These are phyloP conservation scores for Phaffomyces thermotolerans DNA, from an alignment of 805 yeast species.

Conservation along the genomic window DNA sequence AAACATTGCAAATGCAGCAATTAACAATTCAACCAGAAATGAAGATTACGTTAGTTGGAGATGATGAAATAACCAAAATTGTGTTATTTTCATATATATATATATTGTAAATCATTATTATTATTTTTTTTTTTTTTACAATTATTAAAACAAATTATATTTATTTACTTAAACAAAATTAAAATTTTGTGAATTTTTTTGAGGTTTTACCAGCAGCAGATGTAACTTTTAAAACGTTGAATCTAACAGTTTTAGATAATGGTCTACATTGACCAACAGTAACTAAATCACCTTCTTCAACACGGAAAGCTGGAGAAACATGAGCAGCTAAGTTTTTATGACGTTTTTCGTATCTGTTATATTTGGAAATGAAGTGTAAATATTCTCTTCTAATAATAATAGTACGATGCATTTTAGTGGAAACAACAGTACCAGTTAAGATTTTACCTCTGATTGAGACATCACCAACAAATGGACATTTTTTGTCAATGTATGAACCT, in stretches of 20 bases:
- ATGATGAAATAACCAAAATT: not conserved
- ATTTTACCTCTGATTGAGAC: constrained; percentile 99
- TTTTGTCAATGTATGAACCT: constrained; percentile 99
- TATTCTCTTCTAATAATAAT: constrained; percentile 99
- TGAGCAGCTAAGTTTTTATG: constrained; percentile 99
- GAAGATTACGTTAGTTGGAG: constrained; percentile 8
- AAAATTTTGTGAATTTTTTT: constrained; percentile 97
- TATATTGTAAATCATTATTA: too few relatives aligned
- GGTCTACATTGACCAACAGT: constrained; percentile 99
- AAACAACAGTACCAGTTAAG: constrained; percentile 98
- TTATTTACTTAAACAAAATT: constrained; percentile 28
- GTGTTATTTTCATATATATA: not conserved
- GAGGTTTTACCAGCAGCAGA: constrained; percentile 77
- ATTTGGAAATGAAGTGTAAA: constrained; percentile 99
- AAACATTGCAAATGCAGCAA: constrained; percentile 15
- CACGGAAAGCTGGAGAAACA: constrained; percentile 99
- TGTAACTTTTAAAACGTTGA: constrained; percentile 96
- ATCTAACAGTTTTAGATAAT: constrained; percentile 98
- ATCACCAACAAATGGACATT: constrained; percentile 97
- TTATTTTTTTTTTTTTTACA: not conserved
- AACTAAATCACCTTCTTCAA: constrained; percentile 96
- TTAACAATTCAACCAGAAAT: constrained; percentile 8
- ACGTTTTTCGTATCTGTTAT: constrained; percentile 99
- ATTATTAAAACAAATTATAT: constrained; percentile 2
- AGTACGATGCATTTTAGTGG: constrained; percentile 99